These are phyloP conservation scores for Hygrophorus russula DNA, from an alignment of 768 basidiomycete genomes.

Conservation along the genomic window DNA sequence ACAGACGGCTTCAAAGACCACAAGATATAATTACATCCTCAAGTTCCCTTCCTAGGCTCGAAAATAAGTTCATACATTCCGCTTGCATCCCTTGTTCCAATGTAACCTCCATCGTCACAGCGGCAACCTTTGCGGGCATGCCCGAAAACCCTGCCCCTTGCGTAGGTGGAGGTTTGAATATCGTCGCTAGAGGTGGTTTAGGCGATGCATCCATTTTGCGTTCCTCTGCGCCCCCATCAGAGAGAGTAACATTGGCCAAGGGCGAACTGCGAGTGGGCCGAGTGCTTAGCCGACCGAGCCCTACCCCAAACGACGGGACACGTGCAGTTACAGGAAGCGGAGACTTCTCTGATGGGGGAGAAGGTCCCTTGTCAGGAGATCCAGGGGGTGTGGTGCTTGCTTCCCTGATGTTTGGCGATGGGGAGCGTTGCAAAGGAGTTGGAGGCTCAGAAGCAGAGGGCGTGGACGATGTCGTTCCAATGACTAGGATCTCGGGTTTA, in stretches of 20 bases:
- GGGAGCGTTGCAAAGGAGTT: conserved; percentile 12
- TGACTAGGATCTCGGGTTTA: conserved; percentile 36
- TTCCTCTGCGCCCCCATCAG: conserved; percentile 30
- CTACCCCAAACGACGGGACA: conserved; percentile 28
- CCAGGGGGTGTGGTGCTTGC: conserved; percentile 53
- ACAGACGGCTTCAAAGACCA: conserved; percentile 1
- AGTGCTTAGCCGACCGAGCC: conserved; percentile 47
- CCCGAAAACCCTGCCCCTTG: conserved; percentile 1
- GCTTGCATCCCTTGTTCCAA: conserved; percentile 57
- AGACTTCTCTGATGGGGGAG: conserved; percentile 25
- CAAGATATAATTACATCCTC: conserved; percentile 35
- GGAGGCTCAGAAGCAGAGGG: conserved; percentile 15
- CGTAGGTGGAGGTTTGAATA: conserved; percentile 6
- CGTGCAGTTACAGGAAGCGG: conserved; percentile 20
- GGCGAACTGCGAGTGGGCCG: conserved; percentile 72
- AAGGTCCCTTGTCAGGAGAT: conserved; percentile 39
- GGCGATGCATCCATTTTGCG: too few species aligned
- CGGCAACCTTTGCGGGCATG: not conserved
- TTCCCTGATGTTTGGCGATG: conserved; percentile 23
- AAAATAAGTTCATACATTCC: conserved; percentile 44
- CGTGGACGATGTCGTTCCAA: conserved; percentile 22
- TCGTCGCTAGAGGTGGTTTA: not conserved
- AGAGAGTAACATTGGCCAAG: conserved; percentile 44
- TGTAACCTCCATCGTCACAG: conserved; percentile 14
- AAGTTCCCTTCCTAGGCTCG: conserved; percentile 39